Evolutionary conservation across 2,329 filamentous ascomycete genomes (phyloP), one percentile per base, ranked within the genome.

Genomic region (Zopfia rhizophila): DNA sequence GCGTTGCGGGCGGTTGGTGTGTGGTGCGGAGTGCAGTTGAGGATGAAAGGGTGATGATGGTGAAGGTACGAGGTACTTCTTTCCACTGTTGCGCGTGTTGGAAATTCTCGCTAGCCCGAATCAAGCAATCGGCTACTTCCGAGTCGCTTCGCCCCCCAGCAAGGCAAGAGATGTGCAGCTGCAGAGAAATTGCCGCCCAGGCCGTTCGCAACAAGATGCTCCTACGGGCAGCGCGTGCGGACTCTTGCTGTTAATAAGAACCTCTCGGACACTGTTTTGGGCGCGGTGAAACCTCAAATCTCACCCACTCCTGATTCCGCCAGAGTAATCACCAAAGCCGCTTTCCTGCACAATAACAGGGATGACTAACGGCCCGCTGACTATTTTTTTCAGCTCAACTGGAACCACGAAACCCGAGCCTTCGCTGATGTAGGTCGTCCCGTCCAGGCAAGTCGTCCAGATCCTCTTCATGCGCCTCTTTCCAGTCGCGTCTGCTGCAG

Each of bases 1-100:
- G 53, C 56, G 45, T 48, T 49, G 48, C 44, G 55, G 52, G 46
- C 39, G 38, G 48, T 32, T 52, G 57, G 59, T 51, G 52, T 53
- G 58, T 58, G 55, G 59, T 54, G 65, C 52, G 44, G 48, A 54
- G 59, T 60, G 44, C 45, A 33, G 39, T 42, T 39, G 55, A 48
- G 45, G 65, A 61, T 57, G 56, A 27, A 23, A 40, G 38, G 38
- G 60, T 62, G 62, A 60, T 61, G 64, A 55, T 63, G 63, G 21
- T 43, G 65, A 59, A 56, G 60, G 59, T 63, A 54, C 54, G 63
- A 63, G 56, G 66, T 69, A 68, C 64, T 69, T 67, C 64, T 68
- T 67, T 59, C 49, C 61, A 66, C 55, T 56, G 58, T 57, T 63
- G 66, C 66, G 65, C 64, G 65, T 66, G 64, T 66, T 63, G 61